Percentiles rank a stretch among this genome's conserved stretches.
Evolutionary conservation across 2,329 filamentous ascomycete genomes (phyloP).

Genomic region (Paraconiothyrium sp.): DNA sequence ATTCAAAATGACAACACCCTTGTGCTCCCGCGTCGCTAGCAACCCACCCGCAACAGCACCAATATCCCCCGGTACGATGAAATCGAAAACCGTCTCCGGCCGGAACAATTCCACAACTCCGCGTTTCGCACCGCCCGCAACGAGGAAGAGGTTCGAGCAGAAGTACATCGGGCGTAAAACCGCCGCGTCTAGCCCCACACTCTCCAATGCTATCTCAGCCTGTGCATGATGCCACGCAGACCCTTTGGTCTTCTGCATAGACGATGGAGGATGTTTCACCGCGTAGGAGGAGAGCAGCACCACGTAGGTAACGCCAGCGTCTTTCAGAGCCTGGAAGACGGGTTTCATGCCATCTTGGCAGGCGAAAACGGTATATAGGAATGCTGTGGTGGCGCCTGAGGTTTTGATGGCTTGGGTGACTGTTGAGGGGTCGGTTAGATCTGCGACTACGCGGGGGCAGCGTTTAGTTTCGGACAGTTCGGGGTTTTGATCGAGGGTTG

Average conservation of each 20-base stretch:
- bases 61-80: slow-evolving; percentile 18
- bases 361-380: slow-evolving; percentile 55
- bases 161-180: slow-evolving; percentile 19
- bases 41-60: slow-evolving; percentile 8
- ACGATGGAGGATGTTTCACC: not conserved
- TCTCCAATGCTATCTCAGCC: slow-evolving; percentile 15
- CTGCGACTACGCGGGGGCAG: slow-evolving; percentile 55
- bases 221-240: slow-evolving; percentile 11
- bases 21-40: not conserved
- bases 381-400: slow-evolving; percentile 58
- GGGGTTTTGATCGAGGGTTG: slow-evolving; percentile 17
- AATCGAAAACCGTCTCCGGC: slow-evolving; percentile 14
- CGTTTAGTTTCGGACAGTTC: not conserved
- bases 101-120: slow-evolving; percentile 12
- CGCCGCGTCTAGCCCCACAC: slow-evolving; percentile 4
- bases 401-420: slow-evolving; percentile 53
- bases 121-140: slow-evolving; percentile 9
- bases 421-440: slow-evolving; percentile 55
- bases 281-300: slow-evolving; percentile 5
- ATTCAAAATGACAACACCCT: not conserved
- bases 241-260: not conserved
- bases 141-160: slow-evolving; percentile 14
- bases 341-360: slow-evolving; percentile 1
- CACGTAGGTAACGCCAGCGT: slow-evolving; percentile 8
- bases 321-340: slow-evolving; percentile 2